Base-by-base conservation (phyloP, 2,329 filamentous ascomycete species). In the Podosphaera fusca region DNA sequence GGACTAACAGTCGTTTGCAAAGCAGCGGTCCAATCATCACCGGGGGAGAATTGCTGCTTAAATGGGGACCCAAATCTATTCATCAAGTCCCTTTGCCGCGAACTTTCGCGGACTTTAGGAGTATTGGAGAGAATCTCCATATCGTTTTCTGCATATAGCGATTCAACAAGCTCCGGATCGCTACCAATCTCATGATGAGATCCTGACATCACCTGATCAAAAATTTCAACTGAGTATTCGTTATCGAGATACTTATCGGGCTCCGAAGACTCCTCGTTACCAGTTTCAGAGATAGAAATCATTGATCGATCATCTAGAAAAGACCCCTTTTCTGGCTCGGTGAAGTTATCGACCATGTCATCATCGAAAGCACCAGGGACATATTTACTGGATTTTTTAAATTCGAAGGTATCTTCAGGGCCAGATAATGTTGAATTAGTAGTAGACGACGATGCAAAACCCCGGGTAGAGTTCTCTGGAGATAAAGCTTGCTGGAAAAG, bases 251-350 rank as follows among this genome's bases (percentile, higher is more conserved):
- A 76, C 69, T 82, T 79, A 67, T 84, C 81, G 64, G 80, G 77
- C 61, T 81, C 70, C 72, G 79, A 71, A 71, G 73, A 71, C 69
- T 78, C 69, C 67, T 74, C 71, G 63, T 73, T 72, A 61, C 65
- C 71, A 68, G 74, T 73, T 62, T 73, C 73, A 70, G 76, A 80
- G 73, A 76, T 75, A 71, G 82, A 84, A 84, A 83, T 85, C 81
- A 82, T 84, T 81, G 84, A 89, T 82, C 85, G 82, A 75, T 82
- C 78, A 79, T 82, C 86, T 85, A 89, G 89, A 90, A 92, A 90
- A 89, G 85, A 86, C 78, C 80, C 75, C 64, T 70, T 69, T 55
- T 71, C 67, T 65, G 70, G 60, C 69, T 70, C 59, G 67, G 60
- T 58, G 70, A 81, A 77, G 57, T 78, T 74, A 61, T 76, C 75